These are phyloP conservation scores for Penicillium sclerotiorum DNA, from an alignment of 2,329 filamentous ascomycete genomes.

Conservation along the genomic window DNA sequence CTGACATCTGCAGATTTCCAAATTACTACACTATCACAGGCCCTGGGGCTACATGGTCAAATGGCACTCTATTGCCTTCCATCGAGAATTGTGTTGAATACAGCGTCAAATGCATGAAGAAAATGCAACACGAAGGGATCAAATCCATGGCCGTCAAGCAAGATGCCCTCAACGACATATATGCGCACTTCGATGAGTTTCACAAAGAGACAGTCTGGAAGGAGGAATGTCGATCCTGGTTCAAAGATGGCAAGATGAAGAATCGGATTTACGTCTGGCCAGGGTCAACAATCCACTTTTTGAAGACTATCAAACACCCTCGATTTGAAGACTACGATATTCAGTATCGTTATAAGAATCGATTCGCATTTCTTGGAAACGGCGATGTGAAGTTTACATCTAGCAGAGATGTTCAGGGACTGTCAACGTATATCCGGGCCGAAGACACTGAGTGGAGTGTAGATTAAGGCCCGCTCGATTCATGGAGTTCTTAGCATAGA, in stretches of 20 bases:
- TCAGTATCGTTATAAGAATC: not conserved
- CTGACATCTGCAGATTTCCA: slow-evolving; percentile 21
- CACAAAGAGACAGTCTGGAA: slow-evolving; percentile 18
- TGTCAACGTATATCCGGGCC: not conserved
- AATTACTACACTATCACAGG: slow-evolving; percentile 29
- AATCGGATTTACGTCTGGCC: not conserved
- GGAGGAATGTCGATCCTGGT: slow-evolving; percentile 20
- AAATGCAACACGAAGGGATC: slow-evolving; percentile 21
- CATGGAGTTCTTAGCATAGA: too few species aligned
- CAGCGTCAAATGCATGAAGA: slow-evolving; percentile 25
- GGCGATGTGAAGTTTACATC: not conserved
- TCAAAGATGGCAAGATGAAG: slow-evolving; percentile 14
- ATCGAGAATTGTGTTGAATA: slow-evolving; percentile 26
- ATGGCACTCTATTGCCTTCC: slow-evolving; percentile 31
- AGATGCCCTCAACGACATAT: slow-evolving; percentile 17
- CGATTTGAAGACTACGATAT: not conserved
- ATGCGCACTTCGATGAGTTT: slow-evolving; percentile 13
- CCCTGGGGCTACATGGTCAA: slow-evolving; percentile 27
- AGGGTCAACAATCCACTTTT: not conserved
- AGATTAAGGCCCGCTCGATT: too few species aligned
- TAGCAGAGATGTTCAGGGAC: not conserved
- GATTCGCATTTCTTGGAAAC: not conserved
- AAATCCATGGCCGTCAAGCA: slow-evolving; percentile 11
- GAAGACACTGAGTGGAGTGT: not conserved
- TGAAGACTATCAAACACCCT: not conserved